Evolutionary conservation across 306 rosid species (phyloP), one percentile per base, ranked within the genome.

Genomic region (Sicyos baderoa): DNA sequence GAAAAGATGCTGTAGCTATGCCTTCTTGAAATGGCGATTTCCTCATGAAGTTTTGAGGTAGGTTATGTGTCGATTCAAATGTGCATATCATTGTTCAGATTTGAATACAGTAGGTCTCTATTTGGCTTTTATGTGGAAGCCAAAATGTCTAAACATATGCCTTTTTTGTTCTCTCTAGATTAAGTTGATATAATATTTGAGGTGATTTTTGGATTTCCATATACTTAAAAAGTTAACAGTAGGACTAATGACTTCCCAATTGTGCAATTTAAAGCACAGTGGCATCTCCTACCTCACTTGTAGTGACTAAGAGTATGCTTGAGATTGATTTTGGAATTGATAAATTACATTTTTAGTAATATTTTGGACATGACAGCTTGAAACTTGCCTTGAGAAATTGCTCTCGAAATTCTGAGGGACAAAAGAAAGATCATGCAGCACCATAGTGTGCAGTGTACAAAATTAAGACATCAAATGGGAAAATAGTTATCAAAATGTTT

Each of bases 1-100:
- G 99, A 58, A 84, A 83, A 77, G 97, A 93, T 63, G 94, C 90
- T 72, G 84, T 82, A 47, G 15, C 62, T 78, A 64, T 79, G 73
- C 89, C 85, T 67, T 81, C 87, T 62, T 90, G 87, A 90, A 81
- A 78, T 58, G 56, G 55, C 25, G 82, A 63, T 68, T 77, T 55
- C 78, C 78, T 72, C 66, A 32, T 19, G 27, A 40, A 78, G 58
- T 57, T 73, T 48, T 57, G 74, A 76, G 72, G 75, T 74, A 70
- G 76, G 82, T 77, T 75, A 77, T 76, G 74, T 79, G 3, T 65
- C 72, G 72, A 76, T 74, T 70, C 76, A 35, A 35, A 35, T 81
- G 77, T 81, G 78, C 76, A 75, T 80, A 70, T 76, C 65, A 57
- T 29, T 64, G 64, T 77, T 77, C 79, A 81, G 70, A 76, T 65